Percentiles rank a stretch among this genome's conserved stretches.
These are phyloP conservation scores for Chara braunii DNA, from an alignment of 139 green algal species.

Conservation along the genomic window DNA sequence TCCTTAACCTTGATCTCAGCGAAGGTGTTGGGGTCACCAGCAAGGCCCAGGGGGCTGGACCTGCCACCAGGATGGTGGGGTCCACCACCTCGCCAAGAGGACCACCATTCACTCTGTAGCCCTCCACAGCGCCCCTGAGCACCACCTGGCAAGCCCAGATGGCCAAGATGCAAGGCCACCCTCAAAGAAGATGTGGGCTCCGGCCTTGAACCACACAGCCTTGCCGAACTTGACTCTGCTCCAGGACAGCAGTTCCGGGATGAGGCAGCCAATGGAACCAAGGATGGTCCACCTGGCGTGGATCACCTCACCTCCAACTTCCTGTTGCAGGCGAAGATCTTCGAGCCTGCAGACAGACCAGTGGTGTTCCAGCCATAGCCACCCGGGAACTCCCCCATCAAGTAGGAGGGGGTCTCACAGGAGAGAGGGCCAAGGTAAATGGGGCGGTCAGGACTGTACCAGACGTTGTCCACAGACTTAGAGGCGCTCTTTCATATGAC, in stretches of 20 bases:
- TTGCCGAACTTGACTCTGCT: conserved; percentile 24
- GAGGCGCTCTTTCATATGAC: no score
- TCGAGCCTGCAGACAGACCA: conserved; percentile 86
- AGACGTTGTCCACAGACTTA: no score
- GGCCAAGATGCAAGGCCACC: conserved; percentile 76
- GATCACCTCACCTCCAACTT: conserved; percentile 94
- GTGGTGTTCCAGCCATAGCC: conserved; percentile 83
- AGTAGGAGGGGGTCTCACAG: conserved; percentile 31
- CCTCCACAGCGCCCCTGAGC: conserved; percentile 53
- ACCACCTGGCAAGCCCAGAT: conserved; percentile 69
- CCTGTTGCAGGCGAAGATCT: conserved; percentile 60
- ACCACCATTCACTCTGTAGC: conserved; percentile 47
- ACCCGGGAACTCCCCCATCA: conserved; percentile 33
- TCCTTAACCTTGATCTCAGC: conserved; percentile 51
- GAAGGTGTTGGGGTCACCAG: conserved; percentile 86
- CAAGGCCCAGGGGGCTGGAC: conserved; percentile 85
- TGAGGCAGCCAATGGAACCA: conserved; percentile 45
- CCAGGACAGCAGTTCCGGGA: conserved; percentile 28
- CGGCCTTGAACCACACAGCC: conserved; percentile 77
- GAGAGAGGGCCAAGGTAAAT: conserved; percentile 47
- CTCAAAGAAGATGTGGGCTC: conserved; percentile 67
- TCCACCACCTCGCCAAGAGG: conserved; percentile 54
- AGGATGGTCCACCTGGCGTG: conserved; percentile 97
- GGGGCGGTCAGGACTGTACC: conserved; percentile 30
- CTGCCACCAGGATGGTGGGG: conserved; percentile 56